Evolutionary conservation across 768 basidiomycete genomes (phyloP).

Genomic region (Lentinus brumalis): DNA sequence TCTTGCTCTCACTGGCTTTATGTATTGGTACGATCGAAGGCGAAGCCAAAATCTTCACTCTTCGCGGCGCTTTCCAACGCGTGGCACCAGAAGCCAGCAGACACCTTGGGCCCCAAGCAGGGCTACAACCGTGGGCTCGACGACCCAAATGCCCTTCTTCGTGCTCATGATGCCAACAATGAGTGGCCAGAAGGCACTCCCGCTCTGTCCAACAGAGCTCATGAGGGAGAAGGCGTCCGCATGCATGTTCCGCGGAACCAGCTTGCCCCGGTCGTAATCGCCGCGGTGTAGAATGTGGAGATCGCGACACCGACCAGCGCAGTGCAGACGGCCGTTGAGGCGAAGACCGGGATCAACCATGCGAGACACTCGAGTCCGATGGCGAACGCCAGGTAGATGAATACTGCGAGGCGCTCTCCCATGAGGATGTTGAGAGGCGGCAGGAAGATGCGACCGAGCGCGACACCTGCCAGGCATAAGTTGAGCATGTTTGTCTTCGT

Average conservation of each 20-base stretch:
- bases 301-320: conserved; percentile 34
- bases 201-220: conserved; percentile 32
- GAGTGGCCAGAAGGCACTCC: conserved; percentile 33
- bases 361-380: conserved; percentile 32
- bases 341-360: conserved; percentile 28
- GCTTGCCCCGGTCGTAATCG: conserved; percentile 26
- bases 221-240: conserved; percentile 33
- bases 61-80: conserved; percentile 20
- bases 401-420: conserved; percentile 32
- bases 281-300: conserved; percentile 33
- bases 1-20: not conserved
- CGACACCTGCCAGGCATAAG: conserved; percentile 23
- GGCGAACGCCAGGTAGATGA: conserved; percentile 30
- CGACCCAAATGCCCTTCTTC: conserved; percentile 32
- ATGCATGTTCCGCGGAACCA: conserved; percentile 31
- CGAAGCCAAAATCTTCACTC: not conserved
- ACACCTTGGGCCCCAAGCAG: conserved; percentile 29
- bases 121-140: conserved; percentile 32
- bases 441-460: conserved; percentile 30
- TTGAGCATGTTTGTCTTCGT: not conserved
- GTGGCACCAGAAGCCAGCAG: conserved; percentile 29
- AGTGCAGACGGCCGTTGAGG: conserved; percentile 31
- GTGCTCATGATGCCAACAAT: conserved; percentile 31
- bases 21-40: not conserved
- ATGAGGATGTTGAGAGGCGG: conserved; percentile 29